A percentile compares a stretch with the other conserved stretches of the same genome.
Evolutionary conservation across 129 eudicot species (phyloP).

Genomic region (carrot (Daucus carota)): DH1_v3.0 NC_030383.2:13727001-13727500

Average conservation of each 20-base stretch:
- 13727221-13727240: no score
- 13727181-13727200: no score
- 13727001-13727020: neutral
- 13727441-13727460: neutral
- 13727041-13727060: neutral
- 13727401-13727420: slow-evolving; percentile 14
- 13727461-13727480: slow-evolving; percentile 7
- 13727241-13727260: no score
- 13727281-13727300: neutral
- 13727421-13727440: slow-evolving; percentile 5
- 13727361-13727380: slow-evolving; percentile 16
- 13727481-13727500: slow-evolving; percentile 6
- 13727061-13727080: neutral
- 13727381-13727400: slow-evolving; percentile 13
- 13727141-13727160: no score
- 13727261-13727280: no score
- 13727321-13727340: neutral
- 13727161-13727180: no score
- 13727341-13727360: slow-evolving; percentile 13
- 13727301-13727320: neutral
- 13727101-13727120: neutral
- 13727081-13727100: neutral
- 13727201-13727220: no score
- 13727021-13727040: no score
- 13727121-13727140: neutral